Base-by-base conservation (phyloP, 768 basidiomycete species). In the Boletus sensibilis region DNA sequence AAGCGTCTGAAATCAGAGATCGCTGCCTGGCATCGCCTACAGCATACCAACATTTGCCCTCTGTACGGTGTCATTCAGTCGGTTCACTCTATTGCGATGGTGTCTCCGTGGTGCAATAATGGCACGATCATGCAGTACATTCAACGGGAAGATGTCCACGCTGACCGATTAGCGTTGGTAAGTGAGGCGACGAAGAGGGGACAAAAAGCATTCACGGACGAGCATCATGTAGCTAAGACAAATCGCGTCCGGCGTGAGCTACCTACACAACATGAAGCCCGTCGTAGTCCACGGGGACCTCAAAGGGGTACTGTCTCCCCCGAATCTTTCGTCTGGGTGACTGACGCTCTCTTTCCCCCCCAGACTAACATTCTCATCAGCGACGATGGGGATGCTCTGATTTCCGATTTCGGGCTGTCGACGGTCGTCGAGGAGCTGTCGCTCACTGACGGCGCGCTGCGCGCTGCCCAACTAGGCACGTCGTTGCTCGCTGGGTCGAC, bases 341-440 rank as follows among this genome's bases (percentile, higher is more conserved):
- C 21, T 55, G 25, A 60, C 4, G n/a, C 10, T 2, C 25, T 25
- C 25, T 25, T 25, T 25, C 11, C 14, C 5, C 1, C 13, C 3
- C 53, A 85, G 83, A 78, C 79, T 9, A 85, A 86, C 56, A 82
- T 85, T 49, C 74, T 86, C 29, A 74, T 86, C 35, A 77, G 80
- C 55, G 77, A 78, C 46, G 70, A 75, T 12, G 84, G 83, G 11
- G 63, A 68, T 34, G 79, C 83, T 11, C 72, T 85, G 55, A 81
- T 85, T 43, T 82, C 82, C 1, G 85, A 86, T 64, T 86, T 86
- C 56, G 85, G 85, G 3, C 68, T 85, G 6, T 83, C 82, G 23
- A 81, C 78, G 53, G 80, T 85, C 50, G 74, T 81, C 44, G 81
- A 81, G 57, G 83, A 85, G 20, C 72, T 84, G 45, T 68, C 76